phyloP scores from a whole-genome alignment of 75 land plant genomes.

The Picea sitchensis region DNA sequence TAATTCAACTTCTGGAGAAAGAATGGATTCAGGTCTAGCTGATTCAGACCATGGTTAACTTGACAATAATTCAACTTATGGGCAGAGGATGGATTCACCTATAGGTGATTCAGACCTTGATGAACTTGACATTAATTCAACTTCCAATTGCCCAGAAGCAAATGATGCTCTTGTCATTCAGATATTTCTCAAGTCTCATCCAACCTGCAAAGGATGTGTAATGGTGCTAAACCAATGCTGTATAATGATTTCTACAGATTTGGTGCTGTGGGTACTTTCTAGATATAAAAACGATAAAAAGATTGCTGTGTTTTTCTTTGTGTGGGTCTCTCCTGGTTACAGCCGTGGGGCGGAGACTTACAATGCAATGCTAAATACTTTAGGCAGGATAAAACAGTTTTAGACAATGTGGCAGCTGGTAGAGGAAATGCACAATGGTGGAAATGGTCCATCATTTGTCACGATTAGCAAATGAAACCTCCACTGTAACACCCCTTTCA shows the following conservation, averaged over 20 bases:
- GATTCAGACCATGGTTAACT: neutral
- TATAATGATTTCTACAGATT: slow-evolving; percentile 23
- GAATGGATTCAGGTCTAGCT: neutral
- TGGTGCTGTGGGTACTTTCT: slow-evolving; percentile 33
- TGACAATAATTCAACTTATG: neutral
- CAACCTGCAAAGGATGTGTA: slow-evolving; percentile 11
- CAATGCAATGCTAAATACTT: slow-evolving; percentile 47
- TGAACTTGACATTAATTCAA: neutral
- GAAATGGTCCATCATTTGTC: slow-evolving; percentile 12
- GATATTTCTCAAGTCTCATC: neutral
- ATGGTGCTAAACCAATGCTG: slow-evolving; percentile 14
- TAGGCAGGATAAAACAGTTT: slow-evolving; percentile 41
- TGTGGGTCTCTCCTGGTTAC: slow-evolving; percentile 24
- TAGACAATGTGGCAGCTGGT: slow-evolving; percentile 28
- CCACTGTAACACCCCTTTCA: no score
- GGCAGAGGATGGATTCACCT: neutral
- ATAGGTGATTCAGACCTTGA: neutral
- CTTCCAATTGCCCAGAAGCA: neutral
- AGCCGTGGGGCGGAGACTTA: slow-evolving; percentile 27
- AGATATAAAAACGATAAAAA: slow-evolving; percentile 41
- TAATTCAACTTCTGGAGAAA: neutral
- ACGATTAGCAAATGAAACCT: slow-evolving; percentile 23
- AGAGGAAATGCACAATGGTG: slow-evolving; percentile 41
- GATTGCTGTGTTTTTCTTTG: slow-evolving; percentile 39
- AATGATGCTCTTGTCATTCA: neutral